Percentiles rank a stretch among this genome's conserved stretches.
Evolutionary conservation across 345 rosid species (phyloP).

Genomic region (Eutrema japonicum): DNA sequence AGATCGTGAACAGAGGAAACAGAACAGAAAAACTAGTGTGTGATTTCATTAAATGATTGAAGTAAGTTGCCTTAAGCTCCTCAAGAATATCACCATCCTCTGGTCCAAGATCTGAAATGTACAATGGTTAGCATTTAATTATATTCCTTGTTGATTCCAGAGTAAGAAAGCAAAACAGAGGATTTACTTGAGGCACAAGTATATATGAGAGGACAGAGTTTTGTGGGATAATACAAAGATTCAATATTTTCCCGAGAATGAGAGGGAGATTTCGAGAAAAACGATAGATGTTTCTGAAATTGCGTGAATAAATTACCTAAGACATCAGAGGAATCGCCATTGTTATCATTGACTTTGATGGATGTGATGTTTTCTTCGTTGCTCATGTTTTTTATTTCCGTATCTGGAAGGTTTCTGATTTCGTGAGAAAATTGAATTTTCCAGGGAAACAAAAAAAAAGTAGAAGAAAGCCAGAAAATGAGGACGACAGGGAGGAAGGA

Average conservation of each 20-base stretch:
- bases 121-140: slow-evolving; percentile 15
- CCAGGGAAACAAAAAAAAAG: not conserved
- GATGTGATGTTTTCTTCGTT: slow-evolving; percentile 29
- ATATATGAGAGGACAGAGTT: not conserved
- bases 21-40: not conserved
- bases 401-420: not conserved
- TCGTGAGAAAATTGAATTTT: slow-evolving; percentile 10
- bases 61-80: slow-evolving; percentile 37
- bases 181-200: slow-evolving; percentile 28
- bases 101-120: slow-evolving; percentile 18
- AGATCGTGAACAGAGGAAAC: slow-evolving; percentile 8
- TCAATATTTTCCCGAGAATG: not conserved
- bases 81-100: slow-evolving; percentile 31
- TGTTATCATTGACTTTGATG: slow-evolving; percentile 12
- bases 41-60: not conserved
- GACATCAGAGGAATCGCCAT: slow-evolving; percentile 25
- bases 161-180: slow-evolving; percentile 28
- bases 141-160: slow-evolving; percentile 14
- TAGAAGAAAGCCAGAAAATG: slow-evolving; percentile 31
- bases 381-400: slow-evolving; percentile 33
- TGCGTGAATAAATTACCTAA: slow-evolving; percentile 26
- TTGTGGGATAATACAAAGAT: not conserved
- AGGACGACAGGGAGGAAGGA: slow-evolving; percentile 35
- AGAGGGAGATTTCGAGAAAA: not conserved
- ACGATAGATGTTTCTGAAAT: slow-evolving; percentile 2